A percentile compares a stretch with the other conserved stretches of the same genome.
Conservation (phyloP, 495 filamentous ascomycete genomes). For the Paragyromitra xinjiangensis region DNA sequence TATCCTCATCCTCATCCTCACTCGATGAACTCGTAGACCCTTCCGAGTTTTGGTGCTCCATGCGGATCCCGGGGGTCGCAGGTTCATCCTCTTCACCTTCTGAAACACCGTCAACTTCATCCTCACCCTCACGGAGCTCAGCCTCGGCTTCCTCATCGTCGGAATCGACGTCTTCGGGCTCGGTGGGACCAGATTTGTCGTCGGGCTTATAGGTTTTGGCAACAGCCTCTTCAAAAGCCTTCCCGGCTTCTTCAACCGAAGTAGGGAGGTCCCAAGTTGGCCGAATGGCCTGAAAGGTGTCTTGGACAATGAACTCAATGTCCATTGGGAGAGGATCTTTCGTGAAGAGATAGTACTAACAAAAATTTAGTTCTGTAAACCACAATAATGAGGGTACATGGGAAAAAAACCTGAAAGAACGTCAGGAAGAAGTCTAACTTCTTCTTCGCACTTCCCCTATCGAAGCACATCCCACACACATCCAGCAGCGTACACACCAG, state of each 20-base stretch:
- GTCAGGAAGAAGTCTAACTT: slow-evolving; percentile 98
- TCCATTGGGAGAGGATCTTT: slow-evolving; percentile 96
- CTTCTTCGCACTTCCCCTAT: slow-evolving; percentile 90
- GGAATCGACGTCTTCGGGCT: slow-evolving; percentile 72
- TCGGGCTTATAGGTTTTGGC: slow-evolving; percentile 85
- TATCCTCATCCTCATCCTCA: slow-evolving; percentile 78
- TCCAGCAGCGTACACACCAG: slow-evolving; percentile 89
- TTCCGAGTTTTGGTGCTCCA: slow-evolving; percentile 62
- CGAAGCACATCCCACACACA: slow-evolving; percentile 95
- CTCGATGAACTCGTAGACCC: slow-evolving; percentile 47
- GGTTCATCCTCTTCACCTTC: slow-evolving; percentile 51
- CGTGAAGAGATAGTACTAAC: slow-evolving; percentile 85
- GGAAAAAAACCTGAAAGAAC: slow-evolving; percentile 76
- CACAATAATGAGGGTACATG: neutral
- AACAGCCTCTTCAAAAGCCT: slow-evolving; percentile 84
- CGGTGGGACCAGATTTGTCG: slow-evolving; percentile 70
- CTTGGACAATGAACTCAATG: slow-evolving; percentile 94
- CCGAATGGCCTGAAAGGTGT: slow-evolving; percentile 81
- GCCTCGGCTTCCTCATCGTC: slow-evolving; percentile 71
- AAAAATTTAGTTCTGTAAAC: slow-evolving; percentile 45
- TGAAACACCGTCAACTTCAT: slow-evolving; percentile 63
- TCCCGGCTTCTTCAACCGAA: slow-evolving; percentile 82
- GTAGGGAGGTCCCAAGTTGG: slow-evolving; percentile 90
- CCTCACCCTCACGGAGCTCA: slow-evolving; percentile 59
- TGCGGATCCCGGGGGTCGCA: slow-evolving; percentile 61